Evolutionary conservation across 2,329 filamentous ascomycete genomes (phyloP), one percentile per base, ranked within the genome.

Genomic region (Diaporthe sp.): DNA sequence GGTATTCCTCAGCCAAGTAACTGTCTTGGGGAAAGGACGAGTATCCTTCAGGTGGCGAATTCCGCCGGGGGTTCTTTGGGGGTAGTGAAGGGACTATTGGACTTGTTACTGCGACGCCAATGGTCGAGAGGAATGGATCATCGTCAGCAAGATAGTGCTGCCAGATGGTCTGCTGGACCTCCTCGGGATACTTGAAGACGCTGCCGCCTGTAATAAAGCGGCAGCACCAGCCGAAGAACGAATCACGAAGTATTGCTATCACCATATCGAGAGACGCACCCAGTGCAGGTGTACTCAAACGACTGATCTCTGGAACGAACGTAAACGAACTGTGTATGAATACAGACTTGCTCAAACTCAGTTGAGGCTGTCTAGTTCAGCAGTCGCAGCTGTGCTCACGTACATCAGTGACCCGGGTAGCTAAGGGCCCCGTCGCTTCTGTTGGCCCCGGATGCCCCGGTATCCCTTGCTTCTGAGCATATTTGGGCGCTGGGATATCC

Each of bases 121-220:
- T 65, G 10, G 61, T 65, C 0, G 42, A 31, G 8, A 49, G 17
- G 28, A 22, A 65, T 1, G 61, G 61, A n/a, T 65, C 61, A 75
- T 89, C 86, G 60, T 84, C 81, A 76, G 88, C 84, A 74, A 90
- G 80, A 75, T 86, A 90, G 77, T 83, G 82, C 74, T 86, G 86
- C 84, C 87, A 90, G 74, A 89, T 77, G 5, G 83, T 82, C 0
- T 85, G 83, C 77, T 91, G 85, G 65, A 79, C 81, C 76, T 90
- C 88, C 77, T 89, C 87, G 4, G 84, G 80, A 75, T 87, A 89
- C 44, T 81, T 81, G 34, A 89, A 82, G 10, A 81, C 77, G 71
- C 81, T 85, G 10, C 81, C 78, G 17, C 80, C 77, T 1, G 84
- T 84, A 1, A 85, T 77, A 5, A 88, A 74, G n/a, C 86, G 85